Conservation (phyloP, 2,329 filamentous ascomycete genomes). For the Fusarium keratoplasticum region DNA sequence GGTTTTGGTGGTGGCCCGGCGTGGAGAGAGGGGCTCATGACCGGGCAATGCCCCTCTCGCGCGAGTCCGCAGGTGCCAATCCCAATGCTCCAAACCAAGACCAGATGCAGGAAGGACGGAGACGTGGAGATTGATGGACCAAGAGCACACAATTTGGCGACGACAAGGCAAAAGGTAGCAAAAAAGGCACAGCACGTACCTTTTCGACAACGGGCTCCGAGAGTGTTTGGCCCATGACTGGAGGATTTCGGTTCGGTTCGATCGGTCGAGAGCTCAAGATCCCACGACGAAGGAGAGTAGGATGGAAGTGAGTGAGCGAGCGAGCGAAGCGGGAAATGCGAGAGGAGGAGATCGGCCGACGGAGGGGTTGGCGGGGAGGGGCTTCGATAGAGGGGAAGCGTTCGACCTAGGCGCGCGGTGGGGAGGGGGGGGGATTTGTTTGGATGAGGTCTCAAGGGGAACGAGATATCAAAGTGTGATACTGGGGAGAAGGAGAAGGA, state of each 20-base stretch:
- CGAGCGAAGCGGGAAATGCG: conserved; percentile 21
- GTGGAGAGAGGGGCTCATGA: conserved; percentile 41
- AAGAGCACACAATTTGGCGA: not conserved
- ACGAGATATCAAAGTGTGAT: conserved; percentile 6
- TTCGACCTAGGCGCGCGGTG: not conserved
- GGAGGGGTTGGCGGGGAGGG: conserved; percentile 31
- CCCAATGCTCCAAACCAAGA: conserved; percentile 23
- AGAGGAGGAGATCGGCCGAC: conserved; percentile 34
- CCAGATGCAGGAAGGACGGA: conserved; percentile 5
- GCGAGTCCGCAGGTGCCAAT: conserved; percentile 18
- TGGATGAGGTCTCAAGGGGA: conserved; percentile 1
- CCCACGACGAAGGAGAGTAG: conserved; percentile 26
- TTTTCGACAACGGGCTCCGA: conserved; percentile 99
- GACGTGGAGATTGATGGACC: conserved; percentile 3
- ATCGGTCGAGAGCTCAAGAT: conserved; percentile 43
- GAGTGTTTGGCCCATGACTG: conserved; percentile 95
- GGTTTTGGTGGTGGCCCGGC: conserved; percentile 14
- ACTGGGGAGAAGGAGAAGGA: conserved; percentile 16
- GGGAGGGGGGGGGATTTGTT: not conserved
- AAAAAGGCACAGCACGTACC: conserved; percentile 64
- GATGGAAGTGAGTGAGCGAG: conserved; percentile 13
- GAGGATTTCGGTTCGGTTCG: conserved; percentile 36
- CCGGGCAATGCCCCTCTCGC: conserved; percentile 39
- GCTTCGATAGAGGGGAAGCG: conserved; percentile 23
- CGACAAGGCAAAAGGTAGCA: not conserved